Evolutionary conservation across 2,329 filamentous ascomycete genomes (phyloP).

Genomic region (Hymenotorrendiella dingleyae): DNA sequence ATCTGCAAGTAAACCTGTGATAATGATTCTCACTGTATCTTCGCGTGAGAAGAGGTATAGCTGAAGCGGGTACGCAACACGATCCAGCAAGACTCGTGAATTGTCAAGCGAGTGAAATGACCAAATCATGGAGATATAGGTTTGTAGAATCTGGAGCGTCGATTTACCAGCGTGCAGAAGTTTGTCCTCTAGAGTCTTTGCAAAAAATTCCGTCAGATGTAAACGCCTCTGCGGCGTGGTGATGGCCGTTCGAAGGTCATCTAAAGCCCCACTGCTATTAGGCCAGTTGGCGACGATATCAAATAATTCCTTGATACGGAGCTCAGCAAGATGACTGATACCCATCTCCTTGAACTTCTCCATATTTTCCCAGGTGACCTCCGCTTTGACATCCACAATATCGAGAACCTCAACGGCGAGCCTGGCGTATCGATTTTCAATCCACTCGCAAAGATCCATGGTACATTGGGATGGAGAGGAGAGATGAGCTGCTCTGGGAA

Average conservation of each 20-base stretch:
- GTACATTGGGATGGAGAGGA: conserved; percentile 49
- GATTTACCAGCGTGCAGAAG: conserved; percentile 71
- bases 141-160: conserved; percentile 68
- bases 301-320: conserved; percentile 68
- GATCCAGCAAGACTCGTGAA: conserved; percentile 70
- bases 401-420: conserved; percentile 57
- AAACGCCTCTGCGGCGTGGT: conserved; percentile 63
- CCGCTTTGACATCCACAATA: conserved; percentile 27
- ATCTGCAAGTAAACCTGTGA: conserved; percentile 64
- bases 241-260: conserved; percentile 67
- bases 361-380: conserved; percentile 49
- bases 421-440: conserved; percentile 60
- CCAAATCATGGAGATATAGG: conserved; percentile 74
- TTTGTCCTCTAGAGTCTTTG: conserved; percentile 56
- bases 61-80: conserved; percentile 67
- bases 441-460: conserved; percentile 56
- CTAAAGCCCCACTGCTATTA: conserved; percentile 61
- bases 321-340: conserved; percentile 58
- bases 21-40: conserved; percentile 72
- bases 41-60: conserved; percentile 71
- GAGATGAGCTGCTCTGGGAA: conserved; percentile 27
- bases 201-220: conserved; percentile 65
- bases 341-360: conserved; percentile 68
- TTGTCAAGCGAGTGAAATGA: conserved; percentile 71
- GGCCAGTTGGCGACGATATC: conserved; percentile 77